Evolutionary conservation across 2,329 filamentous ascomycete species (phyloP).

Genomic region (Pyrenochaeta sp.): DNA sequence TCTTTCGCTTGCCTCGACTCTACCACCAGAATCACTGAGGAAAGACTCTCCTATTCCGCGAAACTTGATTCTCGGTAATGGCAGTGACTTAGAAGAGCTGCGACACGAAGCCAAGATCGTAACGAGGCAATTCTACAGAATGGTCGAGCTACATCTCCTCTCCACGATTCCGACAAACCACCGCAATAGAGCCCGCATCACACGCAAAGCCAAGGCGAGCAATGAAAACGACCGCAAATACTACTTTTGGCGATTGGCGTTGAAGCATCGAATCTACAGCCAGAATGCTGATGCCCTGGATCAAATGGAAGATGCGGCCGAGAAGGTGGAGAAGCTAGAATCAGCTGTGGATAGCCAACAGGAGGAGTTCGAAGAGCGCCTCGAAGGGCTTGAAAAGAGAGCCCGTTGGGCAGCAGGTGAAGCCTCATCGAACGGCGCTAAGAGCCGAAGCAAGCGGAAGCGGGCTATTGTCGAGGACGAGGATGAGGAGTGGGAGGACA

Average conservation of each 20-base stretch:
- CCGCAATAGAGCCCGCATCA: constrained; percentile 58
- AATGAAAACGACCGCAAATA: constrained; percentile 69
- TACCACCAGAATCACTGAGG: constrained; percentile 61
- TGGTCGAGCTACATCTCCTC: constrained; percentile 78
- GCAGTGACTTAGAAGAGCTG: constrained; percentile 63
- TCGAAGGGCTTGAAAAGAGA: constrained; percentile 59
- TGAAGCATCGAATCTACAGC: constrained; percentile 79
- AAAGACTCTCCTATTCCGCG: constrained; percentile 59
- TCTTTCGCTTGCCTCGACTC: constrained; percentile 61
- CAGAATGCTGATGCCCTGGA: constrained; percentile 77
- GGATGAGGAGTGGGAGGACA: constrained; percentile 49
- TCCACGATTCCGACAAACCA: constrained; percentile 61
- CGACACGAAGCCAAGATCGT: constrained; percentile 74
- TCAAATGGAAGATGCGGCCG: constrained; percentile 69
- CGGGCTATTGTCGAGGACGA: constrained; percentile 48
- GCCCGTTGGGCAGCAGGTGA: constrained; percentile 32
- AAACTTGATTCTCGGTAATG: constrained; percentile 65
- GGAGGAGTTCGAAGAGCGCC: constrained; percentile 74
- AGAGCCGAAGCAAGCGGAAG: constrained; percentile 45
- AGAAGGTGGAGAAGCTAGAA: constrained; percentile 76
- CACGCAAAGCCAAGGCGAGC: constrained; percentile 56
- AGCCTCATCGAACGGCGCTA: constrained; percentile 20
- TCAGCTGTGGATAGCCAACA: constrained; percentile 73
- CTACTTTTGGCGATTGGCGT: constrained; percentile 75
- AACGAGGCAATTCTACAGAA: constrained; percentile 76